Evolutionary conservation across 768 basidiomycete genomes (phyloP), one percentile per base, ranked within the genome.

Genomic region (Leucogyrophana mollusca): DNA sequence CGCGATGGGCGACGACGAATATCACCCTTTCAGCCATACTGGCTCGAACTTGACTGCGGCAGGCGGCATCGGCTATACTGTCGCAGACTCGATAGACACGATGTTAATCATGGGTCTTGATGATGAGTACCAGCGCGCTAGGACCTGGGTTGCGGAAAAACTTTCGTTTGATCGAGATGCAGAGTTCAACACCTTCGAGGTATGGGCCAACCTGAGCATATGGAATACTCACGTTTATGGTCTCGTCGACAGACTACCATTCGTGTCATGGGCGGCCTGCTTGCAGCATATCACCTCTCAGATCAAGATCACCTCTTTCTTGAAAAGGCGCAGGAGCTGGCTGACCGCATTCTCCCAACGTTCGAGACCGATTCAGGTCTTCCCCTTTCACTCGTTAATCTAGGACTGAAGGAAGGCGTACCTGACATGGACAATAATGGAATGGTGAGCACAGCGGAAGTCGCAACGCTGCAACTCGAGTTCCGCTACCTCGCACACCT

Each of bases 1-100:
- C 61, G 94, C 94, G 2, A 93, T 91, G 82, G 94, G 94, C 1
- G 77, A 77, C 46, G 93, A 96, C 69, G 90, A 95, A 64, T 96
- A 92, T 57, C 91, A 95, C 57, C 94, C 94, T 0, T 75, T 98
- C 18, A 77, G 77, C 43, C 74, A 75, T 40, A 68, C 66, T 21
- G 94, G 94, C 4, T 77, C 80, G 8, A 93, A 98, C 62, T 73
- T 98, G 22, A 86, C 88, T 0, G 55, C 67, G 4, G 83, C 82
- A 2, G 91, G 90, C 30, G 85, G 90, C 11, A 85, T 96, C 42
- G 93, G 93, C 18, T 94, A 93, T 61, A 90, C 85, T 30, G 85
- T 98, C 36, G 77, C 87, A 45, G 94, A 96, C 58, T 83, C 89
- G 0, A 74, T 96, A 14, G 94, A 96, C 65, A 86, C 86, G 10